A percentile compares a stretch with the other conserved stretches of the same genome.
These are phyloP conservation scores for Suhomyces kilbournensis DNA, from an alignment of 805 yeast genomes.

Conservation along the genomic window DNA sequence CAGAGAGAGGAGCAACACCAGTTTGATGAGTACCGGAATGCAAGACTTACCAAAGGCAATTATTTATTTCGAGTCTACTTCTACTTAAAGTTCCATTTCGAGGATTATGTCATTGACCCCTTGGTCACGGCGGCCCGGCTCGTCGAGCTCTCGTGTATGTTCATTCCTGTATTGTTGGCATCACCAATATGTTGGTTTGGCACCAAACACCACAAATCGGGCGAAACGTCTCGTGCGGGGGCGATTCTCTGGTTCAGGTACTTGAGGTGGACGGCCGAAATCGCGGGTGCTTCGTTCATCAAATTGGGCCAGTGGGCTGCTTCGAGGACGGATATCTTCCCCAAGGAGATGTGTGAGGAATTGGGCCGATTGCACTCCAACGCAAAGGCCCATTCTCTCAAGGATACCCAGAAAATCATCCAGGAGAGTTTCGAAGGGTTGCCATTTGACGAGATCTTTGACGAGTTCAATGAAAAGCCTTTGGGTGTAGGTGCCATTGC, in stretches of 20 bases:
- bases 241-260: constrained; percentile 67
- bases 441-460: constrained; percentile 73
- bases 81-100: constrained; percentile 40
- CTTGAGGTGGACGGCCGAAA: constrained; percentile 65
- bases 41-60: constrained; percentile 19
- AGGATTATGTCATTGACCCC: constrained; percentile 68
- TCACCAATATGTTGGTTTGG: constrained; percentile 69
- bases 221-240: constrained; percentile 48
- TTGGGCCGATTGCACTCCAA: constrained; percentile 77
- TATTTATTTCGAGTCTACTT: constrained; percentile 29
- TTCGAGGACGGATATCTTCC: constrained; percentile 89
- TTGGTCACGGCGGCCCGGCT: constrained; percentile 65
- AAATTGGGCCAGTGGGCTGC: constrained; percentile 99
- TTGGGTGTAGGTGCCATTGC: constrained; percentile 99
- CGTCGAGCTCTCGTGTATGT: constrained; percentile 59
- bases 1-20: constrained; percentile 50
- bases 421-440: constrained; percentile 53
- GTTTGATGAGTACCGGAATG: constrained; percentile 29
- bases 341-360: constrained; percentile 72
- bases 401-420: constrained; percentile 57
- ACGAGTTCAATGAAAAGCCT: constrained; percentile 70
- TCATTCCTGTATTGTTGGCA: constrained; percentile 63
- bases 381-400: constrained; percentile 68
- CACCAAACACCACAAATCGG: constrained; percentile 30
- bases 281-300: constrained; percentile 89